Base-by-base conservation (phyloP, 345 rosid species). In the Brassica cretica region DNA sequence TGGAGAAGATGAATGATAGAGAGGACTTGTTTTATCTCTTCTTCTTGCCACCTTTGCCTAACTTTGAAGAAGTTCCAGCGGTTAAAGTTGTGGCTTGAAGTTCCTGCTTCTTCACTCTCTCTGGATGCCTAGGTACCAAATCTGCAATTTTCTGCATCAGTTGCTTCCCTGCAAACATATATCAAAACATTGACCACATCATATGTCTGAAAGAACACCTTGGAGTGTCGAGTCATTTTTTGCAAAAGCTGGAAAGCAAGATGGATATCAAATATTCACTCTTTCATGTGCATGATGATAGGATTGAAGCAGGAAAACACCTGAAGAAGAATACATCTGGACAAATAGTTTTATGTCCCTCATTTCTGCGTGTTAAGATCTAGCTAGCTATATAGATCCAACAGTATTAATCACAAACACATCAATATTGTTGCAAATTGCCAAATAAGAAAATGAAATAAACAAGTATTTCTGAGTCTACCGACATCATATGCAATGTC, bases 61-160 rank as follows among this genome's bases (percentile, higher is more conserved):
- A 83, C 83, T 91, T 90, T 60, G 83, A 76, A 44, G 77, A 76
- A 75, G 66, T 66, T 21, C 74, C 80, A 11, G 88, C 59, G 18
- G 76, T 68, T 68, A 87, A 81, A 8, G 93, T 70, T 29, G 95
- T 84, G 16, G 88, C 82, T 68, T 80, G 82, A 16, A 90, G 71
- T 83, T 95, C 96, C 71, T 84, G 93, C 82, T 92, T 89, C 88
- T 91, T 93, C 37, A 83, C 83, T 85, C 96, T 86, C 69, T 93
- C 96, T 0, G 94, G 92, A 81, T 93, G 98, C 73, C 89, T 86
- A 1, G 94, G 96, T 66, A 93, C 94, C 88, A 95, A 78, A 78
- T 93, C 97, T 25, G 97, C 92, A 35, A 91, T 87, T 73, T 85
- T 91, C 80, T 91, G 84, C 98, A 95, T 91, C 75, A 91, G 82